These are phyloP conservation scores for Mortierella sp. DNA, from an alignment of 371 early-diverging fungal species.

Conservation along the genomic window DNA sequence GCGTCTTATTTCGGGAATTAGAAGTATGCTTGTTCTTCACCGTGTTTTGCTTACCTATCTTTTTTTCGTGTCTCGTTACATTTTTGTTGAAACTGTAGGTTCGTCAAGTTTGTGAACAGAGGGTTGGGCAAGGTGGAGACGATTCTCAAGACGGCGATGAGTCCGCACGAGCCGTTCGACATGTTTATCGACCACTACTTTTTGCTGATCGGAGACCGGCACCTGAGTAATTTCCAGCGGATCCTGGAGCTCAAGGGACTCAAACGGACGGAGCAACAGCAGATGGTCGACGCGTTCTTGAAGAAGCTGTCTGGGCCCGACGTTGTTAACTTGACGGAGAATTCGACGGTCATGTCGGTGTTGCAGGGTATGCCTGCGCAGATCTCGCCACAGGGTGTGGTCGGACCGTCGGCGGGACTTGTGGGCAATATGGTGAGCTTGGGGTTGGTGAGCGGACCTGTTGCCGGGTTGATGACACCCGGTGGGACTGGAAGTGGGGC, in stretches of 20 bases:
- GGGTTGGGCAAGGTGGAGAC: slow-evolving; percentile 87
- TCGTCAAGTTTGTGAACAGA: slow-evolving; percentile 83
- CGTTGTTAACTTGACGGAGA: slow-evolving; percentile 53
- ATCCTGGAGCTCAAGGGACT: slow-evolving; percentile 91
- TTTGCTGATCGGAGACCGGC: slow-evolving; percentile 83
- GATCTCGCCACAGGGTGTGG: slow-evolving; percentile 42
- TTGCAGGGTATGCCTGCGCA: slow-evolving; percentile 51
- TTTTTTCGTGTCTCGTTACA: background rate
- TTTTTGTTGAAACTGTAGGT: slow-evolving; percentile 62
- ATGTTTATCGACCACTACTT: slow-evolving; percentile 90
- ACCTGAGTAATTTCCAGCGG: slow-evolving; percentile 75
- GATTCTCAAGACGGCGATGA: slow-evolving; percentile 91
- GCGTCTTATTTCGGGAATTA: too few relatives aligned
- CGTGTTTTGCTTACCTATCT: background rate
- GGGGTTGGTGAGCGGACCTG: slow-evolving; percentile 22
- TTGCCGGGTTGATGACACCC: slow-evolving; percentile 29
- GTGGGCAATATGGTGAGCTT: slow-evolving; percentile 47
- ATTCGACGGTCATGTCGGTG: slow-evolving; percentile 46
- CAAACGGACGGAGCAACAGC: slow-evolving; percentile 68
- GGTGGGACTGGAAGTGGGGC: slow-evolving; percentile 30
- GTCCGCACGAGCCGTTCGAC: slow-evolving; percentile 86
- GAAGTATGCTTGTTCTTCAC: too few relatives aligned
- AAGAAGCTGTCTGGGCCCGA: slow-evolving; percentile 50
- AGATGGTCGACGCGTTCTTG: slow-evolving; percentile 68
- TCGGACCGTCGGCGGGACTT: slow-evolving; percentile 41